Evolutionary conservation across 2,329 filamentous ascomycete genomes (phyloP).

Genomic region (Stagonosporopsis chrysanthemi): DNA sequence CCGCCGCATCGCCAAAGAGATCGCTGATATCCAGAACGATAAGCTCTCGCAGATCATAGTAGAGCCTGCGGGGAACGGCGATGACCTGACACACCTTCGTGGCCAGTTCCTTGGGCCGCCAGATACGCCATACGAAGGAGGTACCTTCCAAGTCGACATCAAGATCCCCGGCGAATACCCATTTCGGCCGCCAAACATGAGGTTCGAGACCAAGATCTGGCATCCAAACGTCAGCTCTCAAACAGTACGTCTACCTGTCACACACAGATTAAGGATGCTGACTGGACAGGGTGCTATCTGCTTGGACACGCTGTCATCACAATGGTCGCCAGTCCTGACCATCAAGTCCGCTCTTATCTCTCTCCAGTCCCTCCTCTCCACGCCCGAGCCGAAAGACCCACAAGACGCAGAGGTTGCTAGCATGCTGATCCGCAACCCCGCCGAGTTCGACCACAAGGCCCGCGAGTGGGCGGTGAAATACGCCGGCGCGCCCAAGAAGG

Average conservation of each 20-base stretch:
- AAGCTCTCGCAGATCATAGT: slow-evolving; percentile 78
- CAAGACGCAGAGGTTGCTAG: slow-evolving; percentile 95
- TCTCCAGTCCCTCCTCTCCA: slow-evolving; percentile 89
- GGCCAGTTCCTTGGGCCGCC: slow-evolving; percentile 87
- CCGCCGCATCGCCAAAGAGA: slow-evolving; percentile 75
- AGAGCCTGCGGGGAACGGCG: slow-evolving; percentile 65
- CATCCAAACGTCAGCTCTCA: slow-evolving; percentile 96
- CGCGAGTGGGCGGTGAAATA: slow-evolving; percentile 89
- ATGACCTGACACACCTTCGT: slow-evolving; percentile 80
- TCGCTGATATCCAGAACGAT: slow-evolving; percentile 77
- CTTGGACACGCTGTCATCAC: slow-evolving; percentile 85
- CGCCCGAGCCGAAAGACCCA: slow-evolving; percentile 93
- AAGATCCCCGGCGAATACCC: slow-evolving; percentile 88
- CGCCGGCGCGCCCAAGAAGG: slow-evolving; percentile 74
- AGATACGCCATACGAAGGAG: slow-evolving; percentile 91
- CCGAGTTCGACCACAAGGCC: slow-evolving; percentile 80
- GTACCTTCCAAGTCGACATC: slow-evolving; percentile 83
- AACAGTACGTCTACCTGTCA: slow-evolving; percentile 68
- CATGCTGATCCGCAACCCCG: slow-evolving; percentile 82
- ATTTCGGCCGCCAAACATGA: slow-evolving; percentile 90
- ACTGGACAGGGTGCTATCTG: slow-evolving; percentile 87
- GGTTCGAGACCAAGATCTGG: slow-evolving; percentile 93
- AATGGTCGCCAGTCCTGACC: slow-evolving; percentile 95
- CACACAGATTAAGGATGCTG: slow-evolving; percentile 21
- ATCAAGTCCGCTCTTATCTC: slow-evolving; percentile 96